A percentile compares a stretch with the other conserved stretches of the same genome.
These are phyloP conservation scores for Cystobasidium tubakii DNA, from an alignment of 768 basidiomycete genomes.

Conservation along the genomic window DNA sequence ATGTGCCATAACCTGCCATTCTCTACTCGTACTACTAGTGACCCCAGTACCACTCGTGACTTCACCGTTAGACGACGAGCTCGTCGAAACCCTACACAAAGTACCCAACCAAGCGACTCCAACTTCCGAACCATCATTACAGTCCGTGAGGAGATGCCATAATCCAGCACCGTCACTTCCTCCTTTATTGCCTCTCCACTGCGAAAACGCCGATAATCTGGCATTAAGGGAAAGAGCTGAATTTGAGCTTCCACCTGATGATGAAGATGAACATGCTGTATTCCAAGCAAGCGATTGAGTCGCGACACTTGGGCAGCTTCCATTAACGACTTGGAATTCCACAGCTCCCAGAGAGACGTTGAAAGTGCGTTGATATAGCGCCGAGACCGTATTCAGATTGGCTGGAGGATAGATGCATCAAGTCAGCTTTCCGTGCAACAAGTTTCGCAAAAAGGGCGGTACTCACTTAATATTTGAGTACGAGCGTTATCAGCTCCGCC, in stretches of 20 bases:
- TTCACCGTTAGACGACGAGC: neutral
- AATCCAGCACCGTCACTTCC: constrained; percentile 66
- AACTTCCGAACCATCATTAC: constrained; percentile 66
- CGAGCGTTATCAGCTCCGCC: constrained; percentile 64
- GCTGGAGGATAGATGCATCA: constrained; percentile 11
- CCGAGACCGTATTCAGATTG: constrained; percentile 44
- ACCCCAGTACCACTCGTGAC: constrained; percentile 63
- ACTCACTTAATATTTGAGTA: constrained; percentile 60
- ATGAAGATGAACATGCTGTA: constrained; percentile 56
- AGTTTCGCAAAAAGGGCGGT: too few relatives aligned
- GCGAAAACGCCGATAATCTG: constrained; percentile 69
- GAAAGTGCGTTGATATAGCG: constrained; percentile 60
- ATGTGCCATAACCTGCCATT: constrained; percentile 77
- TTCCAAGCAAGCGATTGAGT: constrained; percentile 68
- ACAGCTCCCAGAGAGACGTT: constrained; percentile 78
- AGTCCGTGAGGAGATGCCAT: constrained; percentile 83
- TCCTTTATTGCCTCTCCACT: constrained; percentile 70
- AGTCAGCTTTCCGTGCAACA: too few relatives aligned
- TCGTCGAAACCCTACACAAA: constrained; percentile 52
- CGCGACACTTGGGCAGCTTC: constrained; percentile 60
- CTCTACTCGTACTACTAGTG: constrained; percentile 66
- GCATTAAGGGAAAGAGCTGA: constrained; percentile 57
- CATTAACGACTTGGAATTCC: constrained; percentile 66
- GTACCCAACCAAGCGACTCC: constrained; percentile 86
- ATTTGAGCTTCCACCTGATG: neutral